Evolutionary conservation across 441 rosid species (phyloP).

Genomic region (Manihot esculenta): DNA sequence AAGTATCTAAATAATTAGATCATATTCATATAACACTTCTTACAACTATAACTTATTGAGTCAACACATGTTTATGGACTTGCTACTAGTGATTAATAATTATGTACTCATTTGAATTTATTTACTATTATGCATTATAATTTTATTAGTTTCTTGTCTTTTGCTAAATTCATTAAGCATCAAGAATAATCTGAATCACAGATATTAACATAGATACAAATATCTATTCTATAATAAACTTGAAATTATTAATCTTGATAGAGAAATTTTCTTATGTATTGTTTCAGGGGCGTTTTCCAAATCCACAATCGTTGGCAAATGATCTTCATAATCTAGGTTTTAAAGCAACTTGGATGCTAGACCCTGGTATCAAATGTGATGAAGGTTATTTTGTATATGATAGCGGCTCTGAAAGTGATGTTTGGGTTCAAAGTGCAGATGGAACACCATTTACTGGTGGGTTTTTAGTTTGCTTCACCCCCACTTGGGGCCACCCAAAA

Average conservation of each 20-base stretch:
- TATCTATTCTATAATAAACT: not conserved
- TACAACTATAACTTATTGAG: not conserved
- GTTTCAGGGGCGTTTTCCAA: conserved; percentile 64
- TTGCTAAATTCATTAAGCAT: not conserved
- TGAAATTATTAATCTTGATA: conserved; percentile 12
- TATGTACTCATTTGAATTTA: not conserved
- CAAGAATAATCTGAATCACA: conserved; percentile 6
- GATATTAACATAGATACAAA: not conserved
- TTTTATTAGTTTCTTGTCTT: not conserved
- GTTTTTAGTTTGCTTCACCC: conserved; percentile 4
- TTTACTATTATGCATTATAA: not conserved
- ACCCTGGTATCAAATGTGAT: conserved; percentile 89
- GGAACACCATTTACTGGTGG: conserved; percentile 70
- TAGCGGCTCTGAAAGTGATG: conserved; percentile 63
- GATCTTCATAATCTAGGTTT: conserved; percentile 66
- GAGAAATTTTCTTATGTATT: conserved; percentile 10
- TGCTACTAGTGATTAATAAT: not conserved
- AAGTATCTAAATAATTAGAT: not conserved
- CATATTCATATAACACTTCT: not conserved
- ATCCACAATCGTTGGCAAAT: conserved; percentile 62
- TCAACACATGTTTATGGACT: not conserved
- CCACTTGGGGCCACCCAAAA: not conserved
- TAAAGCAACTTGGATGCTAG: conserved; percentile 98
- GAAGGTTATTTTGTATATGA: conserved; percentile 69
- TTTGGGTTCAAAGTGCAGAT: conserved; percentile 70